These are phyloP conservation scores for Aspergillus candidus DNA, from an alignment of 2,329 filamentous ascomycete genomes.

Conservation along the genomic window DNA sequence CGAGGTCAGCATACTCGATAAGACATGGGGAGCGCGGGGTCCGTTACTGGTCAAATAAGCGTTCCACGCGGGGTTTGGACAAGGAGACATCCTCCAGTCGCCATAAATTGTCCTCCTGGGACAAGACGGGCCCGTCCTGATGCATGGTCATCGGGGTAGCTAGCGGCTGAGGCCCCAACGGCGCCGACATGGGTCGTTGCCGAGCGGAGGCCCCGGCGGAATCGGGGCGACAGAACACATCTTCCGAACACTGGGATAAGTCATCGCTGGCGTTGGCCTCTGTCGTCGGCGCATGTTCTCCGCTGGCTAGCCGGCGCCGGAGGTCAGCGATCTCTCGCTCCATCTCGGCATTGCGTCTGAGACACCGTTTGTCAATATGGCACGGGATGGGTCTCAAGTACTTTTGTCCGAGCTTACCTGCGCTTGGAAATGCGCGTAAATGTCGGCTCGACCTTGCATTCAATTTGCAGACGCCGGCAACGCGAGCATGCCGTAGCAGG, in stretches of 20 bases:
- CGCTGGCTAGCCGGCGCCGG: constrained; percentile 38
- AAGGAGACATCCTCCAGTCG: constrained; percentile 45
- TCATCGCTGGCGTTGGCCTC: constrained; percentile 26
- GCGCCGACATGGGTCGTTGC: constrained; percentile 27
- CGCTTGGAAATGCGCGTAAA: constrained; percentile 63
- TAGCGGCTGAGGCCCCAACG: constrained; percentile 28
- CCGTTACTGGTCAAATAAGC: constrained; percentile 40
- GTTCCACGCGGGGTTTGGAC: constrained; percentile 32
- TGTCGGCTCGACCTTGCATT: constrained; percentile 59
- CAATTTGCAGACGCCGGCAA: constrained; percentile 55
- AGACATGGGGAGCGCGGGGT: background rate
- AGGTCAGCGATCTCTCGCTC: constrained; percentile 50
- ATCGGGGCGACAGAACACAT: constrained; percentile 27
- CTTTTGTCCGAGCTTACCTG: constrained; percentile 21
- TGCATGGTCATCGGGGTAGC: constrained; percentile 29
- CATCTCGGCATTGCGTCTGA: constrained; percentile 58
- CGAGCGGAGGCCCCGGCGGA: constrained; percentile 22
- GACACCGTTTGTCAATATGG: constrained; percentile 7
- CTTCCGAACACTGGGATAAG: constrained; percentile 30
- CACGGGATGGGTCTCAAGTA: background rate
- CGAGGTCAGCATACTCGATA: background rate
- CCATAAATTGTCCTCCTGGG: constrained; percentile 39
- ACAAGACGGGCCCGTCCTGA: constrained; percentile 28
- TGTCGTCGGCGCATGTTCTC: constrained; percentile 19
- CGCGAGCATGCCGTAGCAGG: constrained; percentile 56